Evolutionary conservation across 352 stramenopile species (phyloP).

Genomic region (Blastocystis sp.): DNA sequence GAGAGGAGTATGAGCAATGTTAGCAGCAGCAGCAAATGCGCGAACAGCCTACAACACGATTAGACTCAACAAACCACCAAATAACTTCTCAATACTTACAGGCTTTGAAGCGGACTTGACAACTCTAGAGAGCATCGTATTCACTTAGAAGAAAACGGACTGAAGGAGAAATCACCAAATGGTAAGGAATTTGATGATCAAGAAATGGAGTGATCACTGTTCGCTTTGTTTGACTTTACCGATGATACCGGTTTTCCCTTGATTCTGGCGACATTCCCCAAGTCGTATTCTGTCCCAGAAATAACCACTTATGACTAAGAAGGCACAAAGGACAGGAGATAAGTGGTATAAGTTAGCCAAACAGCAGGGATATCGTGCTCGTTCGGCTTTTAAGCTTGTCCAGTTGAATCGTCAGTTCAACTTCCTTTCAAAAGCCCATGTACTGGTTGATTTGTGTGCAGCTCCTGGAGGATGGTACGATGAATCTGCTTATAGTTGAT

Average conservation of each 20-base stretch:
- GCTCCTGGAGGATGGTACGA: conserved; percentile 94
- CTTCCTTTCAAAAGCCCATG: conserved; percentile 86
- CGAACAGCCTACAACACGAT: not conserved
- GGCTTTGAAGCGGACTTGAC: not conserved
- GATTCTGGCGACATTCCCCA: not conserved
- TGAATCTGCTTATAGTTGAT: conserved; percentile 77
- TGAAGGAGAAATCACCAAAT: not conserved
- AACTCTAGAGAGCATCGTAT: conserved; percentile 3
- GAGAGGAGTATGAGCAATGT: conserved; percentile 60
- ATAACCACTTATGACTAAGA: conserved; percentile 1
- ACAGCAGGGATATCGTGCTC: conserved; percentile 86
- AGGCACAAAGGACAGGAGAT: conserved; percentile 69
- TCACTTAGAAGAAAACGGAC: not conserved
- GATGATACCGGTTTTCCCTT: not conserved
- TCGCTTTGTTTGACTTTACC: not conserved
- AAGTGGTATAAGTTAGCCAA: conserved; percentile 92
- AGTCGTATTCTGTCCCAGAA: not conserved
- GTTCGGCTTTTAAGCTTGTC: conserved; percentile 98
- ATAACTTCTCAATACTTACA: not conserved
- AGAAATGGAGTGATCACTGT: not conserved
- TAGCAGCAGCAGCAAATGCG: conserved; percentile 14
- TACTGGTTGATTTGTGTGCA: conserved; percentile 96
- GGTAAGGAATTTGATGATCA: not conserved
- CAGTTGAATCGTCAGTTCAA: conserved; percentile 99
- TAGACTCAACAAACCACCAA: not conserved